These are phyloP conservation scores for Leptographium galeiforme DNA, from an alignment of 2,329 filamentous ascomycete genomes.

Conservation along the genomic window DNA sequence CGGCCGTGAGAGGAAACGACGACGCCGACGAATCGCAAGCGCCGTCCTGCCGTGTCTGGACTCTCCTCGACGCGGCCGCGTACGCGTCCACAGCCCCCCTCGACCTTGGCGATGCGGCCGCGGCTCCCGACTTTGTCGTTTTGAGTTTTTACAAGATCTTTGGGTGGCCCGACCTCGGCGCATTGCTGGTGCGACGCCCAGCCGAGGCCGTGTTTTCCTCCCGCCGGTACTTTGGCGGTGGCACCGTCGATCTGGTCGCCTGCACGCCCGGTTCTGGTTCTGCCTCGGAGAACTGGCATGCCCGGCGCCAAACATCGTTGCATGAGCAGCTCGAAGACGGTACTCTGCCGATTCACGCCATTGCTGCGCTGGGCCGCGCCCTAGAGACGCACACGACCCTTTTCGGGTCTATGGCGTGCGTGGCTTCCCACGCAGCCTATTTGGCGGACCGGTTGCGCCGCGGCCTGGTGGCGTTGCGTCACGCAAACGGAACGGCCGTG, in stretches of 20 bases:
- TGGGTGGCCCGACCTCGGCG: constrained; percentile 84
- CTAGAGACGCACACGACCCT: constrained; percentile 54
- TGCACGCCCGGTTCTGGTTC: constrained; percentile 21
- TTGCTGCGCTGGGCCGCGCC: constrained; percentile 67
- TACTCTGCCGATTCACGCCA: constrained; percentile 79
- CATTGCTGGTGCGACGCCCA: constrained; percentile 64
- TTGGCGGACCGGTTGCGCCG: constrained; percentile 47
- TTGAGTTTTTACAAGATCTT: constrained; percentile 97
- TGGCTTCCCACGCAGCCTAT: constrained; percentile 58
- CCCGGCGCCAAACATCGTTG: constrained; percentile 51
- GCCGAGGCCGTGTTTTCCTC: constrained; percentile 49
- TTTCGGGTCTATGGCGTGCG: constrained; percentile 55
- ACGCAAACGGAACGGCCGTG: constrained; percentile 53
- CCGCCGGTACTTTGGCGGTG: constrained; percentile 81
- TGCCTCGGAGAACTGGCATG: constrained; percentile 71
- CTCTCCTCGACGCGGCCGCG: constrained; percentile 73
- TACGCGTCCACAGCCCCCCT: constrained; percentile 65
- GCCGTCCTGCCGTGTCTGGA: constrained; percentile 33
- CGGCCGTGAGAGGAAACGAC: constrained; percentile 17
- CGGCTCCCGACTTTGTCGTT: constrained; percentile 70
- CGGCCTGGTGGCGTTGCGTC: constrained; percentile 45
- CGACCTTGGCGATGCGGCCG: constrained; percentile 46
- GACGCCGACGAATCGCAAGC: constrained; percentile 9
- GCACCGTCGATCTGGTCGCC: constrained; percentile 83
- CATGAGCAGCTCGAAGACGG: constrained; percentile 85